phyloP scores from a whole-genome alignment of 139 green algal genomes.

The Zygnema circumcarinatum region DNA sequence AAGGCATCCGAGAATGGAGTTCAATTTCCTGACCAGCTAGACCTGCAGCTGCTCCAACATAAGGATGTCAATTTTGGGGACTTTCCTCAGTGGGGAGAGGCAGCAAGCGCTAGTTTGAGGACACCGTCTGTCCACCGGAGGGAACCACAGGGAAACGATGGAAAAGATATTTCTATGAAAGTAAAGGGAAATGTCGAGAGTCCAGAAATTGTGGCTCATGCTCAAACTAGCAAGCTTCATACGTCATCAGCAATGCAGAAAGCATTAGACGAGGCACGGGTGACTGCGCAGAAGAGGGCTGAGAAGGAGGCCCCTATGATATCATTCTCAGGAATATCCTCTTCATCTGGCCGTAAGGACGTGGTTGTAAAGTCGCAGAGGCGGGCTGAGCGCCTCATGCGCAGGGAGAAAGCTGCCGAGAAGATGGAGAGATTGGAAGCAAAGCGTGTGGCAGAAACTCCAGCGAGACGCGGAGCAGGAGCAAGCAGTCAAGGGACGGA shows the following conservation, averaged over 20 bases:
- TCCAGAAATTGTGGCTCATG: not conserved
- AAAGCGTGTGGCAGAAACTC: not conserved
- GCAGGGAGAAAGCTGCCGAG: not conserved
- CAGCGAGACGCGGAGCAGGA: not conserved
- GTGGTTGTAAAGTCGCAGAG: not conserved
- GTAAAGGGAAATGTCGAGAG: not conserved
- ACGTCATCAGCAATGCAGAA: not conserved
- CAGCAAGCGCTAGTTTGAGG: not conserved
- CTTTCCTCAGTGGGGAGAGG: not conserved
- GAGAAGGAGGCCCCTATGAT: not conserved
- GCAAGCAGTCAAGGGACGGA: not conserved
- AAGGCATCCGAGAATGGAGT: not conserved
- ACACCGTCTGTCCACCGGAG: not conserved
- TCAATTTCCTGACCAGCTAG: not conserved
- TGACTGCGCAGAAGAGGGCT: not conserved
- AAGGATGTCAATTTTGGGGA: not conserved
- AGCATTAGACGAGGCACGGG: not conserved
- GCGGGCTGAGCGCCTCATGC: not conserved
- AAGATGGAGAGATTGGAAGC: not conserved
- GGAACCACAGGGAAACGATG: not conserved
- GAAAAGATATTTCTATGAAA: conserved; percentile 1
- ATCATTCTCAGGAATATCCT: not conserved
- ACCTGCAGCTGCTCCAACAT: not conserved
- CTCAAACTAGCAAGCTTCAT: not conserved
- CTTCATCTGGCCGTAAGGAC: not conserved